These are phyloP conservation scores for Waltergamsia citrina DNA, from an alignment of 2,329 filamentous ascomycete genomes.

Conservation along the genomic window DNA sequence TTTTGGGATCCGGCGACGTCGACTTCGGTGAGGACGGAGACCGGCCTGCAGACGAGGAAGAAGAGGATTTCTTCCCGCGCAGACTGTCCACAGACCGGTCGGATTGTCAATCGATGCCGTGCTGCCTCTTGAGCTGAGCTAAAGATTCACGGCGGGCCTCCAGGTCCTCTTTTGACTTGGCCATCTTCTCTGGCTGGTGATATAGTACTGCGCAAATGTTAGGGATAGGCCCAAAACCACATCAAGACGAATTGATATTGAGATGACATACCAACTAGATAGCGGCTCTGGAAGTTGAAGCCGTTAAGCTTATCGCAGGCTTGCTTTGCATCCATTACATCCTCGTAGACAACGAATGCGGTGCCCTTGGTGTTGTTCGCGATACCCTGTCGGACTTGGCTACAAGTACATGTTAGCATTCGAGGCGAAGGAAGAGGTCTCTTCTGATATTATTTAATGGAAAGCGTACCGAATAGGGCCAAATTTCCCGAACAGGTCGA, in stretches of 20 bases:
- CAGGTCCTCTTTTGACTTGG: slow-evolving; percentile 85
- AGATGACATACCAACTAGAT: slow-evolving; percentile 76
- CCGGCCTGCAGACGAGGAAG: slow-evolving; percentile 46
- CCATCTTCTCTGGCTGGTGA: slow-evolving; percentile 57
- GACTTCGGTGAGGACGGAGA: slow-evolving; percentile 37
- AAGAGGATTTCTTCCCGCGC: slow-evolving; percentile 9
- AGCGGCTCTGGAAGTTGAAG: slow-evolving; percentile 99
- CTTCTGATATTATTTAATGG: slow-evolving; percentile 1
- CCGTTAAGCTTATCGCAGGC: slow-evolving; percentile 99
- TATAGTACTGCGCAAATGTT: slow-evolving; percentile 42
- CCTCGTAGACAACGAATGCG: slow-evolving; percentile 98
- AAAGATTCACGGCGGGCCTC: slow-evolving; percentile 91
- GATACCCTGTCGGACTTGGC: slow-evolving; percentile 97
- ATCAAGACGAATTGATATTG: neutral
- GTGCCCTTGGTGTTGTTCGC: slow-evolving; percentile 96
- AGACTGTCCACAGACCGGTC: slow-evolving; percentile 55
- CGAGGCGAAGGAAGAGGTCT: too few relatives aligned
- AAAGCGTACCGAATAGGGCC: slow-evolving; percentile 76
- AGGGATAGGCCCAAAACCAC: neutral
- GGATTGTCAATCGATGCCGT: slow-evolving; percentile 95
- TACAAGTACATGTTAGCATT: slow-evolving; percentile 27
- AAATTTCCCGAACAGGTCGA: slow-evolving; percentile 97
- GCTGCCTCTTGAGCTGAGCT: slow-evolving; percentile 95
- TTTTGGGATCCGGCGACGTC: slow-evolving; percentile 28
- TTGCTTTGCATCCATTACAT: slow-evolving; percentile 97